Evolutionary conservation across 129 eudicot species (phyloP).

Genomic region (Flaveria trinervia): DNA sequence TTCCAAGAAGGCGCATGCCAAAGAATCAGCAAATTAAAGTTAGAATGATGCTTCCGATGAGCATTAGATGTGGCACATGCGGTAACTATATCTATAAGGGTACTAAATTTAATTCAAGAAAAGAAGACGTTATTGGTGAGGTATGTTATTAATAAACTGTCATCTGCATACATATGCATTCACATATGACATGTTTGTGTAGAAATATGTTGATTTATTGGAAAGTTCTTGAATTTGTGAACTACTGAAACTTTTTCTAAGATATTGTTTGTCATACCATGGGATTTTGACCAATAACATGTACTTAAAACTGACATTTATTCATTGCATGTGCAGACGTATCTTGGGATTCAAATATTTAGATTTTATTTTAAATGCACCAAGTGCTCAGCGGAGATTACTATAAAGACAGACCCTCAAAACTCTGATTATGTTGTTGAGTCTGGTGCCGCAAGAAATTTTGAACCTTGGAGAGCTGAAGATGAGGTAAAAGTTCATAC

Average conservation of each 20-base stretch:
- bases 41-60: conserved; percentile 94
- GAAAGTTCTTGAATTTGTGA: neutral
- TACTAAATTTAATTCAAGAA: conserved; percentile 74
- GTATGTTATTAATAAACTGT: conserved; percentile 22
- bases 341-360: conserved; percentile 73
- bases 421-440: conserved; percentile 73
- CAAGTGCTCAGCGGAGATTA: conserved; percentile 64
- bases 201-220: neutral
- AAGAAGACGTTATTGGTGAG: conserved; percentile 78
- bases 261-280: neutral
- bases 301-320: neutral
- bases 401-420: conserved; percentile 78
- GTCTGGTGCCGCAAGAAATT: conserved; percentile 66
- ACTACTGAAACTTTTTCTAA: neutral
- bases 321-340: conserved; percentile 50
- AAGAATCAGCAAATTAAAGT: conserved; percentile 75
- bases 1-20: conserved; percentile 67
- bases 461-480: conserved; percentile 74
- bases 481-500: conserved; percentile 52
- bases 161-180: neutral
- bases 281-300: neutral
- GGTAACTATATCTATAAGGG: conserved; percentile 75
- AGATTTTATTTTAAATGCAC: conserved; percentile 81
- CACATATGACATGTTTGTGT: neutral
- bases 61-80: conserved; percentile 66